Base-by-base conservation (phyloP, 306 rosid genomes). In the Chamaecrista fasciculata region DNA sequence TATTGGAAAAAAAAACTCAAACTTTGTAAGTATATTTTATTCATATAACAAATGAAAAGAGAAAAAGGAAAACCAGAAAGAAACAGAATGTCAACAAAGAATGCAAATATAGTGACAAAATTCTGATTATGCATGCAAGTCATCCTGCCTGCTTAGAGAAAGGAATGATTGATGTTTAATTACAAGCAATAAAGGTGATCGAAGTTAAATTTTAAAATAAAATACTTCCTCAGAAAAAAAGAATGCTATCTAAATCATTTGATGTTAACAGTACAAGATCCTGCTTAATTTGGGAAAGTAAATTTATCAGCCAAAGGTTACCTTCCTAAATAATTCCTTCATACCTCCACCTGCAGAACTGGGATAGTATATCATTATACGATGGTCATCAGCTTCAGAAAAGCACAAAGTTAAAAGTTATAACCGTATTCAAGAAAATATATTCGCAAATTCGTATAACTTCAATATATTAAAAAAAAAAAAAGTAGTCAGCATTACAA, bases 271-370 rank as follows among this genome's bases (percentile, higher is more conserved):
- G 19, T 23, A 73, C 62, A 33, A 58, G 73, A 66, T 50, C 66
- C 73, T 0, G 33, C 53, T 63, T 37, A 48, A 62, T 10, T 46
- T 20, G 33, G 31, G 63, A 51, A 19, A 62, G 67, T 55, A 19
- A 36, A 36, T 50, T 53, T 59, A 15, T 21, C 63, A 64, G 68
- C 58, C 28, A 68, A 66, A 72, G 11, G 81, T 72, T 72, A 93
- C 98, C 98, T 93, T 93, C 83, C 98, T 83, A 76, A 93, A 93
- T 73, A 93, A 80, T 78, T 90, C 86, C 84, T 93, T 93, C 98
- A 93, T 93, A 19, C 98, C 98, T 71, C 97, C 94, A 68, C 97
- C 98, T 28, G 98, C 98, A 42, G 97, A 88, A 83, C 96, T 93
- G 10, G 98, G 98, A 84, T 93, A 93, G 75, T 93, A 90, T 83